Evolutionary conservation across 2,329 filamentous ascomycete species (phyloP), one percentile per base, ranked within the genome.

Genomic region (Thermothelomyces thermophilus): DNA sequence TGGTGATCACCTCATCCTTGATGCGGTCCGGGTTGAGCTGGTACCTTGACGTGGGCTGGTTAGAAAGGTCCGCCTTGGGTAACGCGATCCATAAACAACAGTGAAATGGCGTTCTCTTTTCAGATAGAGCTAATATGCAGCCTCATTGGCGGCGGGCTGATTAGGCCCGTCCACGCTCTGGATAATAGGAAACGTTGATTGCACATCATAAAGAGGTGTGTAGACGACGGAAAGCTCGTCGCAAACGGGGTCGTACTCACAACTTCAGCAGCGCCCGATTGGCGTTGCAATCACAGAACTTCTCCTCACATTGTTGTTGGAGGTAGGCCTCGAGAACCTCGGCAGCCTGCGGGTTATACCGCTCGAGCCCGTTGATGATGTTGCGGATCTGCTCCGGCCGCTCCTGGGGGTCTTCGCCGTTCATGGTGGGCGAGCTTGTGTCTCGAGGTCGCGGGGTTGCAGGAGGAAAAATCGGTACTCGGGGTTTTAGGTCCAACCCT

Each of bases 21-120:
- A 90, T 84, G 62, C 95, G 88, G 76, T 97, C 90, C 46, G 93
- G 93, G 82, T 98, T 98, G 75, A 98, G 95, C 76, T 98, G 94
- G 80, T 98, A 98, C 59, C 93, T 98, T 51, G 24, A 34, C 16
- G n/a, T 5, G 19, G 14, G n/a, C 41, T 40, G 46, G 46, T 54
- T 33, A 51, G 37, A 30, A 31, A 33, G 35, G 16, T 20, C 16
- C 14, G 14, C 13, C 9, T 43, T 11, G n/a, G 35, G 13, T 8
- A 30, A 33, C 17, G 26, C 37, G 16, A 5, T 8, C 30, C 8
- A n/a, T 19, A 14, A 19, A 40, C 30, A 45, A 28, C 41, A 37
- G 33, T 11, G 30, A 41, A 28, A 37, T 20, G 34, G 42, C 22
- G 20, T 35, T 52, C 48, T 57, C 59, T 53, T 65, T 52, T 90